phyloP scores from a whole-genome alignment of 768 basidiomycete species.

The Leccinum arenicola region DNA sequence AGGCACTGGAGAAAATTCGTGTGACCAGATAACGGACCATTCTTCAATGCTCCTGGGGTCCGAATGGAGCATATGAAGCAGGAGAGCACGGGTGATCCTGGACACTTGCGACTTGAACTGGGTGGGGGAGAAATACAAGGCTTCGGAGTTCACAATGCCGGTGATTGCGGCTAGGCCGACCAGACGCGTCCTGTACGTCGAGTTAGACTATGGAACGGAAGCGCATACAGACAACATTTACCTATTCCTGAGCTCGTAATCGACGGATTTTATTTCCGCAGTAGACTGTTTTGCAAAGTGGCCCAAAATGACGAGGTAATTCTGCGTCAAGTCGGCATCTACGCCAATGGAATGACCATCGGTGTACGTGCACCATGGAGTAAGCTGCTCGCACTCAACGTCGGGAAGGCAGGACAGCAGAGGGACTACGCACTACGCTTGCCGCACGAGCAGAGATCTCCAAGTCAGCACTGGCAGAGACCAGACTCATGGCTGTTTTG shows the following conservation, averaged over 20 bases:
- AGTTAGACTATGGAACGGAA: neutral
- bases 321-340: slow-evolving; percentile 63
- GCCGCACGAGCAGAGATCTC: slow-evolving; percentile 78
- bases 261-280: slow-evolving; percentile 44
- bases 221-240: slow-evolving; percentile 24
- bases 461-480: slow-evolving; percentile 52
- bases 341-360: slow-evolving; percentile 81
- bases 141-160: slow-evolving; percentile 80
- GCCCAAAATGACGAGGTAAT: slow-evolving; percentile 66
- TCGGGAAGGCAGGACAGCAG: neutral
- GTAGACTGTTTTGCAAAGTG: slow-evolving; percentile 65
- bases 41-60: slow-evolving; percentile 57
- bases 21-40: slow-evolving; percentile 46
- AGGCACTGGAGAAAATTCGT: slow-evolving; percentile 40
- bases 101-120: slow-evolving; percentile 74
- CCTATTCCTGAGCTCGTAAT: slow-evolving; percentile 77
- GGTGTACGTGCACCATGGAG: slow-evolving; percentile 89
- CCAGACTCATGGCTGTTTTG: slow-evolving; percentile 49
- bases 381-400: slow-evolving; percentile 52
- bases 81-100: slow-evolving; percentile 69
- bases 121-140: slow-evolving; percentile 68
- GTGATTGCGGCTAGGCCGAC: slow-evolving; percentile 83
- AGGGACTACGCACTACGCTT: slow-evolving; percentile 58
- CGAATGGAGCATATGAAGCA: slow-evolving; percentile 65
- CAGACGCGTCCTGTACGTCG: slow-evolving; percentile 62